phyloP scores from a whole-genome alignment of 257 asterid genomes.

The Solanum medicagineum region DNA sequence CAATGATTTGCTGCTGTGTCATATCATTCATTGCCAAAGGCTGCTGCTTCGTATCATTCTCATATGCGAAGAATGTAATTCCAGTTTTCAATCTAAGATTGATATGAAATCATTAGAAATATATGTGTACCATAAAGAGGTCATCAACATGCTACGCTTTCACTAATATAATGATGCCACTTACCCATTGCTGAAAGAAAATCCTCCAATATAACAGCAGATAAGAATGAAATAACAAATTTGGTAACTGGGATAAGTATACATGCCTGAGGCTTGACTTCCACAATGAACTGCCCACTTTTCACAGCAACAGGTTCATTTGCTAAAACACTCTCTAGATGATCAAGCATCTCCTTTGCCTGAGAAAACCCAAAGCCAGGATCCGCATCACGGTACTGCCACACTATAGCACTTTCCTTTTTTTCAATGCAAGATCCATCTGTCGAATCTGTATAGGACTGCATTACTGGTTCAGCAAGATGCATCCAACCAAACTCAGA shows the following conservation, averaged over 20 bases:
- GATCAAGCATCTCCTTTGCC: slow-evolving; percentile 91
- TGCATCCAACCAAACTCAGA: slow-evolving; percentile 87
- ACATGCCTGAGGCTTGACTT: slow-evolving; percentile 87
- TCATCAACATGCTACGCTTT: background rate
- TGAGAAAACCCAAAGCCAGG: slow-evolving; percentile 75
- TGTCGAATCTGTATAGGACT: slow-evolving; percentile 78
- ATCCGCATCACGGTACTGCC: slow-evolving; percentile 92
- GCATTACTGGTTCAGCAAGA: slow-evolving; percentile 86
- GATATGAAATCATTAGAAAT: background rate
- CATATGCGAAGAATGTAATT: background rate
- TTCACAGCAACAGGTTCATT: slow-evolving; percentile 91
- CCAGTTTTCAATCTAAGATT: background rate
- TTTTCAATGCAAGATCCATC: slow-evolving; percentile 79
- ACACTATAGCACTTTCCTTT: slow-evolving; percentile 82
- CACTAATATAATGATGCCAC: background rate
- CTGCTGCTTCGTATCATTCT: background rate
- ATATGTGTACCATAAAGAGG: background rate
- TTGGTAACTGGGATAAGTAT: background rate
- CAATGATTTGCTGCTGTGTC: background rate
- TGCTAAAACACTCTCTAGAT: slow-evolving; percentile 84
- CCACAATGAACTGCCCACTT: slow-evolving; percentile 86
- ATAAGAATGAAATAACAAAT: background rate
- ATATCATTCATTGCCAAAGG: background rate
- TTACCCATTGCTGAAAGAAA: background rate
- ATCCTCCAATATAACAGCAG: background rate